Evolutionary conservation across 2,329 filamentous ascomycete species (phyloP).

Genomic region (Aschersonia sp.): DNA sequence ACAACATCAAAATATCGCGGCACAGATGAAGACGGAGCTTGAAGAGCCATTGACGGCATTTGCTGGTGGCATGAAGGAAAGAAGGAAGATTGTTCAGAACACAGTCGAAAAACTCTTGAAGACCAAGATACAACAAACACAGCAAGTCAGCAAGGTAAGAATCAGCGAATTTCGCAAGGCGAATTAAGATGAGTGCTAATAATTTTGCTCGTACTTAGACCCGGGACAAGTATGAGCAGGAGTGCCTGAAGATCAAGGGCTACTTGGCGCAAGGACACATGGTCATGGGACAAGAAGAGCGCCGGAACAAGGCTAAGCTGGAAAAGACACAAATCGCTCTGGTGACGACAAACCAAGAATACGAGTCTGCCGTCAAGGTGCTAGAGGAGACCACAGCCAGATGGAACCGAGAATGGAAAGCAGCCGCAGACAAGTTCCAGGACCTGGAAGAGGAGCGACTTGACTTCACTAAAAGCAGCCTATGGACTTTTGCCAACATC

Average conservation of each 20-base stretch:
- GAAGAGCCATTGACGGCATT: slow-evolving; percentile 90
- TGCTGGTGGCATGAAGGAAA: slow-evolving; percentile 87
- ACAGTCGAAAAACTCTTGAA: slow-evolving; percentile 92
- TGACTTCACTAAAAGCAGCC: slow-evolving; percentile 92
- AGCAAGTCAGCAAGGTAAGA: slow-evolving; percentile 75
- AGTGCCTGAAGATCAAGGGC: slow-evolving; percentile 95
- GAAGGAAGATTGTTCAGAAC: slow-evolving; percentile 88
- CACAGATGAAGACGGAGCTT: slow-evolving; percentile 89
- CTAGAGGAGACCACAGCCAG: slow-evolving; percentile 88
- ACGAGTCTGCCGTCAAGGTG: slow-evolving; percentile 82
- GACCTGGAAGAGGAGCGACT: slow-evolving; percentile 94
- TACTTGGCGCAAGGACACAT: slow-evolving; percentile 98
- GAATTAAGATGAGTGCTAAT: background rate
- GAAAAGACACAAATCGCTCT: slow-evolving; percentile 98
- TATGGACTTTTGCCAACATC: slow-evolving; percentile 97
- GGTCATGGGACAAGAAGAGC: slow-evolving; percentile 99
- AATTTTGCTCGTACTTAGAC: slow-evolving; percentile 34
- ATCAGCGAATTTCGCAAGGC: fast-evolving
- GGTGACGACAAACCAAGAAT: slow-evolving; percentile 80
- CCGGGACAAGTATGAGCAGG: slow-evolving; percentile 89
- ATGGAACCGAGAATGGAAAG: slow-evolving; percentile 98
- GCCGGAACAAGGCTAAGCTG: slow-evolving; percentile 96
- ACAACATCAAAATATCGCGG: slow-evolving; percentile 76
- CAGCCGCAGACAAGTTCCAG: slow-evolving; percentile 96
- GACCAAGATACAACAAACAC: slow-evolving; percentile 81